These are phyloP conservation scores for Sungouiella blattae DNA, from an alignment of 805 yeast genomes.

Conservation along the genomic window DNA sequence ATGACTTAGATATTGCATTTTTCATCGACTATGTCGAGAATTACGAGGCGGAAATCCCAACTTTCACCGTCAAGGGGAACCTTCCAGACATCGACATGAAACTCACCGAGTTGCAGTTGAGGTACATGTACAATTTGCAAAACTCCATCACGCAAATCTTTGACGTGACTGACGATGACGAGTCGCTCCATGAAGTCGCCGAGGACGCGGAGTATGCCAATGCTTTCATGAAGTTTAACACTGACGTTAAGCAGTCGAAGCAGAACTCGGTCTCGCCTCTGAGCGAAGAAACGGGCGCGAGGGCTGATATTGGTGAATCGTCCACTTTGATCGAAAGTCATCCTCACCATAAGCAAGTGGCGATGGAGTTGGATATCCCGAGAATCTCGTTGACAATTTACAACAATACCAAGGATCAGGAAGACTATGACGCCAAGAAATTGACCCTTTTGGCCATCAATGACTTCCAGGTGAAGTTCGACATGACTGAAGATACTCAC, in stretches of 20 bases:
- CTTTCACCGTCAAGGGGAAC: conserved; percentile 50
- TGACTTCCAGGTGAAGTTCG: conserved; percentile 49
- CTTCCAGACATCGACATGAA: conserved; percentile 61
- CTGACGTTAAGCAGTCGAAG: background rate
- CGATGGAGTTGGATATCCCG: conserved; percentile 58
- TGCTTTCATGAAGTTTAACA: conserved; percentile 32
- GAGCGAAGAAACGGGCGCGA: background rate
- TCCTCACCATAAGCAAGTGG: conserved; percentile 34
- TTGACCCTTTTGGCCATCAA: conserved; percentile 48
- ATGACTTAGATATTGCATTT: conserved; percentile 60
- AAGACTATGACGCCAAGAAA: conserved; percentile 31
- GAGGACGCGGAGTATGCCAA: conserved; percentile 67
- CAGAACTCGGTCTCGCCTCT: too few relatives aligned
- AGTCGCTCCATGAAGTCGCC: conserved; percentile 49
- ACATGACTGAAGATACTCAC: conserved; percentile 51
- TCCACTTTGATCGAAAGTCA: conserved; percentile 12
- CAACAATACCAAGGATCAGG: conserved; percentile 43
- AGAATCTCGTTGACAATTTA: conserved; percentile 58
- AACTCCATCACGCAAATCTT: conserved; percentile 57
- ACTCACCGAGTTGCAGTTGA: conserved; percentile 71
- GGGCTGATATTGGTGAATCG: background rate
- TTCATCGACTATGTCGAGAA: conserved; percentile 54
- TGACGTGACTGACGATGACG: conserved; percentile 32
- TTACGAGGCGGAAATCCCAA: conserved; percentile 38
- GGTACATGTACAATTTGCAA: conserved; percentile 52